Base-by-base conservation (phyloP, 306 rosid species). In the Carpinus fangiana region DNA sequence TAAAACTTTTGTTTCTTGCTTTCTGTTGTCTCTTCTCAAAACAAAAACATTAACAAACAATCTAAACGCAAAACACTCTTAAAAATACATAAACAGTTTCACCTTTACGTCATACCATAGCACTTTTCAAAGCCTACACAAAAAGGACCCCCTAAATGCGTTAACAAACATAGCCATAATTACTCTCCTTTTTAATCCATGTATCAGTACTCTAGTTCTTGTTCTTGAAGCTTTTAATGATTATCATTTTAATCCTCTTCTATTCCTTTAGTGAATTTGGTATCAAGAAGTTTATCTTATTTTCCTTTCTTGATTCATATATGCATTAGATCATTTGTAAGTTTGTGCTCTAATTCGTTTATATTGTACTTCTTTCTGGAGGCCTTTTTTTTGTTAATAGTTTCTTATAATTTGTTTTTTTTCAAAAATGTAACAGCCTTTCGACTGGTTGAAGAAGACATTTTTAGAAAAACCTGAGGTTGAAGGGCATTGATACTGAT, bases 391-490 rank as follows among this genome's bases (percentile, higher is more conserved):
- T 77, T 23, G 8, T 12, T 36, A 1, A 26, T 68, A 53, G 10
- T 41, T 54, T 14, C 74, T 68, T n/a, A 26, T 18, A 14, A 21
- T 7, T 53, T 10, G 21, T 20, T 20, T 20, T 54, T 12, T 36
- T 14, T n/a, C n/a, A n/a, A 69, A 53, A 11, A 14, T 73, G 56
- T 7, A 71, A 74, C 77, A 82, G 80, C 86, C 83, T 4, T 83
- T 76, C 79, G 81, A 76, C 79, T 79, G 78, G 83, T 70, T 76
- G 68, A 79, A 79, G 77, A 82, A 78, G 80, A 82, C 86, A 16
- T 82, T 82, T 70, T 28, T 82, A n/a, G 77, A 74, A 79, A 82
- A 78, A 73, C 70, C 77, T 18, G 17, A 28, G n/a, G n/a, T 54
- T 12, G 80, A 74, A 74, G 80, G 41, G n/a, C 73, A 74, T 36